Base-by-base conservation (phyloP, 441 rosid species). In the Gossypium schwendimanii region DNA sequence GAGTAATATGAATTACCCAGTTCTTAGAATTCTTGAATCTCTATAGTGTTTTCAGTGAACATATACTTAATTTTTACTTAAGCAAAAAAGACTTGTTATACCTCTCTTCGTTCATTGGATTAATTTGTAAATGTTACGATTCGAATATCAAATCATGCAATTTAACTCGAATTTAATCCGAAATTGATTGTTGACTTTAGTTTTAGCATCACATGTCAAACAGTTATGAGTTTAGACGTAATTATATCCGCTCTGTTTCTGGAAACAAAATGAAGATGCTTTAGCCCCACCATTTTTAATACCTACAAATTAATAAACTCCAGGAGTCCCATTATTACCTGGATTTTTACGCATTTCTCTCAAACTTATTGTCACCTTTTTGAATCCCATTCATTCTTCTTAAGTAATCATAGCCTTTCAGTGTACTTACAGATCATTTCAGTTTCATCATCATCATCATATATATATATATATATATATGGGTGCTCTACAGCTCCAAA, bases 391-490 rank as follows among this genome's bases (percentile, higher is more conserved):
- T 10, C 57, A 50, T 70, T 55, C 53, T 54, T 21, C 36, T 47
- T 47, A 11, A 9, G 20, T 18, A 60, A 72, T 77, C 59, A 73
- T 73, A 12, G 59, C 23, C 36, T 31, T 31, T 31, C 36, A 31
- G 36, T 5, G 36, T 31, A 31, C 36, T 31, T 31, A 31, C 36
- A 31, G 36, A 31, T 31, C 36, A 31, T 1, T 31, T 31, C 36
- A 31, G 36, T 31, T 31, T 31, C 36, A 4, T 31, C 36, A 5
- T 31, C 36, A 31, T 31, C 33, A 31, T 31, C 33, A 31, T 28
- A n/a, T 0, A 24, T 26, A 28, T 4, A 28, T 0, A 31, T 31
- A 31, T 31, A 28, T 31, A 31, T 31, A 44, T 44, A 44, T 44
- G 39, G 39, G 39, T 33, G 39, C 39, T 33, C 39, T 33, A 33